Base-by-base conservation (phyloP, 352 stramenopile species). In the Pythium coloratum region DNA sequence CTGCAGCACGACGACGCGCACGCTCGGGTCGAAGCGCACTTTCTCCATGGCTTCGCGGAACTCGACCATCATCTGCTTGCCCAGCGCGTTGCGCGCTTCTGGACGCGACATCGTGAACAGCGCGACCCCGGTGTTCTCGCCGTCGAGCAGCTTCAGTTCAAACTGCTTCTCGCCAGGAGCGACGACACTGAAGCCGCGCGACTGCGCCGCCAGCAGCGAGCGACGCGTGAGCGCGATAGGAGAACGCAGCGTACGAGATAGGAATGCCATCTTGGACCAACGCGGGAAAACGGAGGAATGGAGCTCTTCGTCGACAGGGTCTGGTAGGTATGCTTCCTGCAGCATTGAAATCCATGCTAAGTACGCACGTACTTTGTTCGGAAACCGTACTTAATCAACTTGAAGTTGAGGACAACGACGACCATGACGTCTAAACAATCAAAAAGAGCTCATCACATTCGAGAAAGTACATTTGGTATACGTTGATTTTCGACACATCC, bases 61-160 rank as follows among this genome's bases (percentile, higher is more conserved):
- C 71, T 97, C 86, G 53, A 55, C 36, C 83, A 96, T 90, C 71
- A 97, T 92, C 60, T 94, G 81, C 55, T 76, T 76, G 4, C 89
- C 88, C 18, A 96, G 75, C 9, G 89, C 89, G 38, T 96, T 96
- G 67, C 80, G 78, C 7, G 86, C 84, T 20, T 84, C 80, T 2
- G 84, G 84, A 20, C 89, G 81, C 46, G 76, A 75, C 26, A 71
- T 59, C n/a, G 84, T 94, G 70, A 95, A 88, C 26, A 95, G 62
- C 64, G 80, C 86, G 28, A 94, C 78, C 53, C 88, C 86, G 2
- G 69, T 59, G 59, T 89, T 64, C 28, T 87, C 78, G 14, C 83
- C 83, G 18, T 65, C 61, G 36, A 92, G 68, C 79, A 90, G 65
- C 82, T 90, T 56, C 77, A 88, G 32, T 32, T 95, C 50, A 75